Evolutionary conservation across 2,329 filamentous ascomycete species (phyloP), one percentile per base, ranked within the genome.

Genomic region (Hypoxylon sp.): DNA sequence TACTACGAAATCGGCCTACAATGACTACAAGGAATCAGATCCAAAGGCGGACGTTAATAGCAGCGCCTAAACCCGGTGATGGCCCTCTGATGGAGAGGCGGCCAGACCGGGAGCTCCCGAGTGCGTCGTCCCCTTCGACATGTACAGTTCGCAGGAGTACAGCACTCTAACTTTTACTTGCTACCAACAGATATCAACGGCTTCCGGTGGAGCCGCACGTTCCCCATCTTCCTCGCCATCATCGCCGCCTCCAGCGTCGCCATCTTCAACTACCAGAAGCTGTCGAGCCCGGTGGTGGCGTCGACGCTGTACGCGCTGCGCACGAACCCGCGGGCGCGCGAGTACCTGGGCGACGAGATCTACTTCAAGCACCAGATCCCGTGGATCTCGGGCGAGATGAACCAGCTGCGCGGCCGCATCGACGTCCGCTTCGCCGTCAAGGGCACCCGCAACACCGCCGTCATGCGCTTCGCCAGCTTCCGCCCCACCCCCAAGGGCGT

Each of bases 261-360:
- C 71, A 97, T 99, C 79, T 98, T 99, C 91, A 99, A 99, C 86
- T 98, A 99, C 87, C 95, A 99, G 79, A 97, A 97, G 79, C 88
- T 90, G 61, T 93, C 92, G n/a, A 93, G 89, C 24, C 92, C 91
- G 57, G 87, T 95, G 28, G 92, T 97, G n/a, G 89, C 89, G 58
- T 93, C 91, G 58, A 96, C 93, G 3, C 87, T 99, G 26, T 99
- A 98, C 83, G 92, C 95, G 0, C 86, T 99, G 68, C 92, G 96
- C 69, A 96, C 92, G 2, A 93, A 91, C 61, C 81, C 87, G 2
- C 81, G 83, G 63, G 96, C 93, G 46, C 89, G 94, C 74, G 89
- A 89, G 61, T 81, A 90, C 46, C 86, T 99, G 26, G 96, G 96
- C 68, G 92, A 97, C 78, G 90, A 95, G 80, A 90, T 96, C 74